Conservation (phyloP, 768 basidiomycete species). For the Suillus clintonianus region DNA sequence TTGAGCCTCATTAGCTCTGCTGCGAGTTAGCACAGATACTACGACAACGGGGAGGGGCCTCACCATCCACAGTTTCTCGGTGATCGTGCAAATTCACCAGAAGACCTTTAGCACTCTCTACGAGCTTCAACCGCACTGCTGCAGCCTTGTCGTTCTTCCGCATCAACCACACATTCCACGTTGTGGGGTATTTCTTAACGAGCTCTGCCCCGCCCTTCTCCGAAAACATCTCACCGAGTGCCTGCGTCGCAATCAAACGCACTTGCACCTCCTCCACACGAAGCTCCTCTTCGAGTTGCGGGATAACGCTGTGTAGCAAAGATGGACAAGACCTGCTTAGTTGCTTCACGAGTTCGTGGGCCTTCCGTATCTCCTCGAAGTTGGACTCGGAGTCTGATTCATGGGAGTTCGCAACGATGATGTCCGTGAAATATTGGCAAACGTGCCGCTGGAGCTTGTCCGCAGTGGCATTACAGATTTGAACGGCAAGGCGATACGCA, state of each 20-base stretch:
- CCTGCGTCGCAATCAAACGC: constrained; percentile 80
- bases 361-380: constrained; percentile 65
- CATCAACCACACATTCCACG: constrained; percentile 84
- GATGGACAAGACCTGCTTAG: constrained; percentile 79
- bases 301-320: constrained; percentile 87
- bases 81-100: constrained; percentile 68
- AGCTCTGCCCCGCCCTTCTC: constrained; percentile 75
- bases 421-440: constrained; percentile 90
- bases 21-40: constrained; percentile 1
- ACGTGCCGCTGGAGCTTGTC: constrained; percentile 90
- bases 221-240: constrained; percentile 88
- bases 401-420: constrained; percentile 62
- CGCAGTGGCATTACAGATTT: constrained; percentile 80
- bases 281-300: constrained; percentile 90
- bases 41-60: constrained; percentile 20
- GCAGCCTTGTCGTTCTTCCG: constrained; percentile 77
- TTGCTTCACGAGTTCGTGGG: constrained; percentile 85
- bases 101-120: constrained; percentile 67
- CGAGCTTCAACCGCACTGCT: constrained; percentile 73
- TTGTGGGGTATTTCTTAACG: constrained; percentile 74
- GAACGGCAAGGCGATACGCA: constrained; percentile 78
- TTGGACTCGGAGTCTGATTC: constrained; percentile 59
- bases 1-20: constrained; percentile 64
- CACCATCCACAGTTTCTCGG: constrained; percentile 72
- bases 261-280: constrained; percentile 71